These are phyloP conservation scores for Cystobasidium ongulense DNA, from an alignment of 768 basidiomycete species.

Conservation along the genomic window DNA sequence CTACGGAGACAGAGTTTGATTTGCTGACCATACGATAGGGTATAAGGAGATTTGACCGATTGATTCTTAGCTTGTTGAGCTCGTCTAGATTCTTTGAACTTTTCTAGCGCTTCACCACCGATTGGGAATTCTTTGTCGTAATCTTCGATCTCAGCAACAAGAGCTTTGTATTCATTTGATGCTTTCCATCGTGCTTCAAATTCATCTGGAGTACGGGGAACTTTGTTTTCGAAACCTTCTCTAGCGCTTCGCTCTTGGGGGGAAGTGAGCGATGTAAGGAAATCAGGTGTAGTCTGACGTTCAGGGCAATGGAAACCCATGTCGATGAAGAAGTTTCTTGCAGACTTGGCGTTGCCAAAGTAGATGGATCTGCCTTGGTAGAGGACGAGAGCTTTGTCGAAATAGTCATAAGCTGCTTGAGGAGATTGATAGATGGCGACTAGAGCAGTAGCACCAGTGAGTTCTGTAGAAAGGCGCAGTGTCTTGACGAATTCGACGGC, in stretches of 20 bases:
- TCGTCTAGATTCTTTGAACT: conserved; percentile 44
- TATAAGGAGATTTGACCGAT: conserved; percentile 49
- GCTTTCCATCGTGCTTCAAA: conserved; percentile 48
- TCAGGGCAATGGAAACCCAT: conserved; percentile 51
- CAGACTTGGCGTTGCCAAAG: conserved; percentile 49
- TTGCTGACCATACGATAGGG: conserved; percentile 50
- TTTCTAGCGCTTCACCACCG: conserved; percentile 40
- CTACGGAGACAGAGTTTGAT: conserved; percentile 50
- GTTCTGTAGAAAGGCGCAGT: conserved; percentile 47
- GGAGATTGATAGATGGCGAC: conserved; percentile 33
- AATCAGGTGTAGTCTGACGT: conserved; percentile 52
- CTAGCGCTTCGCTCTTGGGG: conserved; percentile 54
- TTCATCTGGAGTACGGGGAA: conserved; percentile 50
- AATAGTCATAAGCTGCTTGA: conserved; percentile 41
- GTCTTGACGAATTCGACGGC: conserved; percentile 50
- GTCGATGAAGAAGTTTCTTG: conserved; percentile 50
- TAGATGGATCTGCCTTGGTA: conserved; percentile 53
- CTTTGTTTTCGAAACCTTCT: conserved; percentile 46
- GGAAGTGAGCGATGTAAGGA: conserved; percentile 53
- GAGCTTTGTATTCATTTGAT: conserved; percentile 44
- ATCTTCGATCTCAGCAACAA: conserved; percentile 43
- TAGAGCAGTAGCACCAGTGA: conserved; percentile 45
- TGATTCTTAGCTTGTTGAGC: conserved; percentile 48
- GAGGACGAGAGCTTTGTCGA: conserved; percentile 51
- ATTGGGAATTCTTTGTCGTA: conserved; percentile 46